Percentiles rank a stretch among this genome's conserved stretches.
phyloP scores from a whole-genome alignment of 345 rosid genomes.

The Linum lewisii region DNA sequence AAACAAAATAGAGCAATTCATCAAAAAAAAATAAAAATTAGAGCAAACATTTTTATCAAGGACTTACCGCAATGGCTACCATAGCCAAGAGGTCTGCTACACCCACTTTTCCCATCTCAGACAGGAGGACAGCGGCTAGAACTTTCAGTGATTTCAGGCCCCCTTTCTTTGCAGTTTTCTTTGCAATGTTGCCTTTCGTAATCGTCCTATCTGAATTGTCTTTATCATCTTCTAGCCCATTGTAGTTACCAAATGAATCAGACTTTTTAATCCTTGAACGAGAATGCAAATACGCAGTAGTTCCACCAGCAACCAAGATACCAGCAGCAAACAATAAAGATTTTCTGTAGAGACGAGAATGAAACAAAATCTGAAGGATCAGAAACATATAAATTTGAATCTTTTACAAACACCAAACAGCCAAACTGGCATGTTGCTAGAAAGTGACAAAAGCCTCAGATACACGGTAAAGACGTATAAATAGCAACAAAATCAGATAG shows the following conservation, averaged over 20 bases:
- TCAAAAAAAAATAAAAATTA: neutral
- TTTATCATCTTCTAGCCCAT: constrained; percentile 40
- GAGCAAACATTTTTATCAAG: constrained; percentile 1
- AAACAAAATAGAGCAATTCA: neutral
- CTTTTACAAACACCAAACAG: neutral
- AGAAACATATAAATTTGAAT: neutral
- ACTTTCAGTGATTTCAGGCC: constrained; percentile 73
- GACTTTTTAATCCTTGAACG: constrained; percentile 30
- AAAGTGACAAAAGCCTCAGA: no score
- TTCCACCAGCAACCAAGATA: constrained; percentile 73
- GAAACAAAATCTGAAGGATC: neutral
- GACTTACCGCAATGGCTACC: constrained; percentile 67
- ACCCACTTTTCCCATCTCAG: constrained; percentile 78
- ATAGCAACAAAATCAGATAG: no score
- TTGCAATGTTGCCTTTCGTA: constrained; percentile 23
- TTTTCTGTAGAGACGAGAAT: constrained; percentile 42
- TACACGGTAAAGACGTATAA: no score
- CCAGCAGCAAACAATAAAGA: constrained; percentile 70
- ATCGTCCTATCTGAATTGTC: constrained; percentile 29
- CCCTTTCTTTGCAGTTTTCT: constrained; percentile 44
- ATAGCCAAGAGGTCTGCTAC: constrained; percentile 75
- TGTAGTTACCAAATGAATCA: constrained; percentile 29
- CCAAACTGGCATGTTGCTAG: no score
- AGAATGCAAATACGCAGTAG: constrained; percentile 67
- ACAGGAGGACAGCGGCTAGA: constrained; percentile 63